Evolutionary conservation across 2,329 filamentous ascomycete genomes (phyloP).

Genomic region (Fusarium globosum): DNA sequence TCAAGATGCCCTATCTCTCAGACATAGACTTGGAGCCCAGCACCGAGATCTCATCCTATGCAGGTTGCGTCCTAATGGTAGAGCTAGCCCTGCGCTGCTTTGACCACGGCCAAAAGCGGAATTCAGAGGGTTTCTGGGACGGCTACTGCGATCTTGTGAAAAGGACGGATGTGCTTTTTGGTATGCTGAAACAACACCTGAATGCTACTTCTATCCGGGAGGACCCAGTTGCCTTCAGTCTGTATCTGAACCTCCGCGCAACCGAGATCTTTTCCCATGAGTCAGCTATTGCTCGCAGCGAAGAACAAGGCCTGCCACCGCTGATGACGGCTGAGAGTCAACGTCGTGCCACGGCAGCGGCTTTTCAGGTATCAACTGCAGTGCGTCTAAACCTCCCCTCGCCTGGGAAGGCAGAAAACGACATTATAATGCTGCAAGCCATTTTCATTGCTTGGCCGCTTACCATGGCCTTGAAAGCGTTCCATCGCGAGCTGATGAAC

Average conservation of each 20-base stretch:
- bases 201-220: not conserved
- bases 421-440: not conserved
- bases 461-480: rapidly evolving
- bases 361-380: not conserved
- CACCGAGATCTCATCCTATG: not conserved
- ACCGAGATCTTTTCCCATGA: not conserved
- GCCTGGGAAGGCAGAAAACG: rapidly evolving
- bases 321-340: not conserved
- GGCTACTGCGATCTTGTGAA: not conserved
- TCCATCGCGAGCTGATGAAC: rapidly evolving
- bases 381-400: not conserved
- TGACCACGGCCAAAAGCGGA: not conserved
- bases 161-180: not conserved
- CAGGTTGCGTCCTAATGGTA: not conserved
- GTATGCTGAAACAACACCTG: not conserved
- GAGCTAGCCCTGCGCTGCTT: not conserved
- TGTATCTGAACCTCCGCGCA: not conserved
- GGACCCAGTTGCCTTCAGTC: not conserved
- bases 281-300: not conserved
- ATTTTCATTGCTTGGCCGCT: not conserved
- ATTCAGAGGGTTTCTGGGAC: not conserved
- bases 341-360: not conserved
- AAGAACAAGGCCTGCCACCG: not conserved
- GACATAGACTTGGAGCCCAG: not conserved
- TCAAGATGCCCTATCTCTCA: not conserved